Percentiles rank a stretch among this genome's conserved stretches.
phyloP scores from a whole-genome alignment of 768 basidiomycete genomes.

The Podaxis sp. region DNA sequence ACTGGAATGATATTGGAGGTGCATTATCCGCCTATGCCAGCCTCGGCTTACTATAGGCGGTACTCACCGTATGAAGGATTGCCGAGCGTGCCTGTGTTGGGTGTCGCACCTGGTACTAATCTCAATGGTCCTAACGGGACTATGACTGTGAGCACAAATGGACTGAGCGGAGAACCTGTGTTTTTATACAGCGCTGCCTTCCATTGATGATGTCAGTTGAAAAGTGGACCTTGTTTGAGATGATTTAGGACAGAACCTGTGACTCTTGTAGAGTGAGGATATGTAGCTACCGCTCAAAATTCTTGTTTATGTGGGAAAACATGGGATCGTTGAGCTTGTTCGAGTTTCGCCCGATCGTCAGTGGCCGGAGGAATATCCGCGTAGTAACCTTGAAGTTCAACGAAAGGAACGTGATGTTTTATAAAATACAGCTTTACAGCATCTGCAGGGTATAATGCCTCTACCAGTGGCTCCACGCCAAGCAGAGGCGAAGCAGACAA shows the following conservation, averaged over 20 bases:
- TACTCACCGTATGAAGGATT: slow-evolving; percentile 13
- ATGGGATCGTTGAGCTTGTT: no score
- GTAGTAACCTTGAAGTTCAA: no score
- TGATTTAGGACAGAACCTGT: neutral
- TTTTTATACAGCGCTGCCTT: slow-evolving; percentile 13
- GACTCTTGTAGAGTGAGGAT: neutral
- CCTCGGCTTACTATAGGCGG: slow-evolving; percentile 3
- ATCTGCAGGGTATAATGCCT: no score
- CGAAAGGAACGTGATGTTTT: no score
- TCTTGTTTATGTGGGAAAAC: no score
- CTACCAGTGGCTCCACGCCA: no score
- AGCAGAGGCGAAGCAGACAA: no score
- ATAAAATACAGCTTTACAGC: no score
- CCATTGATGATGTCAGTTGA: neutral
- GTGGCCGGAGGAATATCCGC: no score
- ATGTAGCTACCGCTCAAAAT: no score
- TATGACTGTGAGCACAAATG: neutral
- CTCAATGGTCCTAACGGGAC: neutral
- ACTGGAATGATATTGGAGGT: slow-evolving; percentile 9
- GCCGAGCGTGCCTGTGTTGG: slow-evolving; percentile 11
- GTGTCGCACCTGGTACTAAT: neutral
- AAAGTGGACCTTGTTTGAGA: neutral
- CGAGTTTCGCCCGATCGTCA: no score
- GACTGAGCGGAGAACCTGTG: slow-evolving; percentile 10
- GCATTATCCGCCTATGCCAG: slow-evolving; percentile 5